Evolutionary conservation across 2,329 filamentous ascomycete genomes (phyloP).

Genomic region (Fusarium tupiense): DNA sequence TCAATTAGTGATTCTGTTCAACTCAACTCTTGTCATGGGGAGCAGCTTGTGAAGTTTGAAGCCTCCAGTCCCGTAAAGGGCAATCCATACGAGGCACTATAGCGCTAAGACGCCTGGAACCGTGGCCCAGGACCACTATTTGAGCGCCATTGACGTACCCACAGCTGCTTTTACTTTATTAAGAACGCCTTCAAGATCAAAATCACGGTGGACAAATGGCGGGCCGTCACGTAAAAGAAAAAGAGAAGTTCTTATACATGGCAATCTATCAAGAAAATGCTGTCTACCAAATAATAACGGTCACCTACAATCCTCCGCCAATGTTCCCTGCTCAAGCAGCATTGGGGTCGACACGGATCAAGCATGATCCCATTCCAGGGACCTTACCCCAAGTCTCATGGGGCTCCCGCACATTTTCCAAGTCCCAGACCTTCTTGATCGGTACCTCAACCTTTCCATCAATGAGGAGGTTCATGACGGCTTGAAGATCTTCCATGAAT

Average conservation of each 20-base stretch:
- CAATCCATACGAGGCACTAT: background rate
- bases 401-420: conserved; percentile 52
- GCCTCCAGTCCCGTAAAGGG: background rate
- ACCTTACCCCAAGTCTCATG: conserved; percentile 50
- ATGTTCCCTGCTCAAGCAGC: background rate
- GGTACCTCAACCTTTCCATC: conserved; percentile 48
- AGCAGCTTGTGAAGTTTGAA: background rate
- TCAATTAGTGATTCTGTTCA: background rate
- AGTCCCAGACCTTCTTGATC: conserved; percentile 53
- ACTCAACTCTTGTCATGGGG: background rate
- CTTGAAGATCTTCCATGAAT: conserved; percentile 46
- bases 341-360: conserved; percentile 44
- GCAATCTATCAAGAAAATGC: background rate
- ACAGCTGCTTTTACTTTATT: background rate
- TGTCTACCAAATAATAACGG: background rate
- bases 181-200: too few species aligned
- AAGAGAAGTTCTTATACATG: background rate
- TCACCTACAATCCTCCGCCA: background rate
- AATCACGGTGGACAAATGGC: background rate
- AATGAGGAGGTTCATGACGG: conserved; percentile 46
- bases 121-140: background rate
- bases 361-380: conserved; percentile 49
- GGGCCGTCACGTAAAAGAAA: rapidly evolving
- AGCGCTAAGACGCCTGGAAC: background rate
- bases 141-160: background rate